Evolutionary conservation across 2,329 filamentous ascomycete genomes (phyloP), one percentile per base, ranked within the genome.

Genomic region (Trichothecium roseum): DNA sequence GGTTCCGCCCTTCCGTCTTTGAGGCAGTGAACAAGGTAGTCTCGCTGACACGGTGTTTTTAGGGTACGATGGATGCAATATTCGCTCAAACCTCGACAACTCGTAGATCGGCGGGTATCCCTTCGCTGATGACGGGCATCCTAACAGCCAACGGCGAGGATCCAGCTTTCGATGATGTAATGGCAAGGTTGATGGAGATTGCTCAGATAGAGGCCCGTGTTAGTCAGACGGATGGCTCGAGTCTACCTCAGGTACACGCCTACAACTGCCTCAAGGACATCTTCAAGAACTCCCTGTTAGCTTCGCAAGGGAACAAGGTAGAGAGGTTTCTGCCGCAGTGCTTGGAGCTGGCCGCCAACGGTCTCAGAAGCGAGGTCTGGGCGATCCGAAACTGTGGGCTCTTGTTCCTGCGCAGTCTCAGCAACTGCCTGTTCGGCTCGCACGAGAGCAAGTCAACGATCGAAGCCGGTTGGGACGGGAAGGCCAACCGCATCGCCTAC

Each of bases 251-350:
- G 56, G 91, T 98, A 0, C 91, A 98, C 55, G 87, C 91, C 0
- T 72, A 94, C 52, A 98, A 98, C 53, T 94, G 84, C 41, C 64
- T 98, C 38, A 91, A 91, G 52, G 87, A 94, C 44, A 80, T 94
- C 3, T 91, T 95, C 57, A 89, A 84, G 38, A 87, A 81, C 45
- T 85, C 86, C 0, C 74, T 77, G 34, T 67, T 96, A 14, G 69
- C 84, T 0, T 74, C 77, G 24, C 68, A 94, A 15, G 73, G 84
- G 18, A 75, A 76, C 37, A 71, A 72, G 36, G 83, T 85, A 0
- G 85, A 94, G 48, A 64, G 66, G 1, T 81, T 87, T 46, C 68
- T 95, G 7, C 78, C 83, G 8, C 66, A 75, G 20, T 81, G 81
- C 24, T 66, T 98, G 4, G 73, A 80, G 41, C 68, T 96, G n/a